Evolutionary conservation across 176 grass and related monocot genomes (phyloP), one percentile per base, ranked within the genome.

Genomic region (Eleusine indica): DNA sequence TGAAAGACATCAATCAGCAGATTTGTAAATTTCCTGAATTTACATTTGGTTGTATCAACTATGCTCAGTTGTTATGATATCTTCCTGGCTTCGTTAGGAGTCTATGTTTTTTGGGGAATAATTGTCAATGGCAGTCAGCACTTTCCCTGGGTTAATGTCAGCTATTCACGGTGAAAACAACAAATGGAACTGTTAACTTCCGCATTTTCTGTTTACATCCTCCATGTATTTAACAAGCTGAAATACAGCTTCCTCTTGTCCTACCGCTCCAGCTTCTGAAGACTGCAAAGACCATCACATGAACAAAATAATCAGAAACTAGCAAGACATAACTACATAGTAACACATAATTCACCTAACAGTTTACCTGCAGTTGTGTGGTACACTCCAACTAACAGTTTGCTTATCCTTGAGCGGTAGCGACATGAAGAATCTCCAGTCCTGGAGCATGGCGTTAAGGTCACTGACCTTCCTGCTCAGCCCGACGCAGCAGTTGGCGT

Each of bases 401-500:
- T 13, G 22, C 39, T 73, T 83, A 0, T 87, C 41, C 6, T 35
- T 8, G 16, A 15, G 15, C 52, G 64, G 80, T 65, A 85, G 35
- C n/a, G 87, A 85, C 90, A 86, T 88, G 83, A 90, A 95, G 38
- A 54, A 84, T 74, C 82, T 90, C 93, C 93, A 94, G 86, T 94
- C 90, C 25, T 75, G 87, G 49, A 94, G 80, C 81, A 94, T 94
- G 76, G 87, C 56, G 21, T 73, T 80, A 62, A 94, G 82, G 70
- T 94, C 93, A 35, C 76, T 35, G 70, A 94, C 68, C 84, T 92
- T 94, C 42, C 85, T 76, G 3, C 53, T 30, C n/a, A 95, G 86
- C 0, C 90, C 85, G 58, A 95, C 75, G 82, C 93, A 95, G 80
- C 93, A 95, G 76, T 97, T 97, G 30, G 92, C 90, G 87, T 97